These are phyloP conservation scores for Colletotrichum salicis DNA, from an alignment of 2,329 filamentous ascomycete species.

Conservation along the genomic window DNA sequence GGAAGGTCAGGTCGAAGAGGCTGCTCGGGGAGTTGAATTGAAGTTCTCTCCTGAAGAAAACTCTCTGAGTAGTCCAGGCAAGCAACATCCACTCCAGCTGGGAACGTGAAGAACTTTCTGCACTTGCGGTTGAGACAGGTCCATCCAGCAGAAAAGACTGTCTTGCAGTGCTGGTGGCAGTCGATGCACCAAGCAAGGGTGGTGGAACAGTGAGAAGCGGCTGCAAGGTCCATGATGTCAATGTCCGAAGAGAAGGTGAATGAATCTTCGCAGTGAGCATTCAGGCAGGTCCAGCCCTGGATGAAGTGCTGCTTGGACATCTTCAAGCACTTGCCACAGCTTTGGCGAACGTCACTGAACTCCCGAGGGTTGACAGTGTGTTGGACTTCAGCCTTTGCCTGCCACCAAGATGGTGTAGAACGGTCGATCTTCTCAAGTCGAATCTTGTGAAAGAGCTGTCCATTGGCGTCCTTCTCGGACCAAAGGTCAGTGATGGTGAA, in stretches of 20 bases:
- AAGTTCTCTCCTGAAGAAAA: slow-evolving; percentile 66
- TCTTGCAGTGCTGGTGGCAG: slow-evolving; percentile 53
- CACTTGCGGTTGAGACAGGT: slow-evolving; percentile 53
- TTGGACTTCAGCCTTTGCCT: slow-evolving; percentile 43
- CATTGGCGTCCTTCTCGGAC: slow-evolving; percentile 63
- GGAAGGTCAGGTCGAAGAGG: slow-evolving; percentile 49
- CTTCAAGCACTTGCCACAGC: slow-evolving; percentile 54
- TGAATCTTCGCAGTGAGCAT: slow-evolving; percentile 34
- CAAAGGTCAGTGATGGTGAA: slow-evolving; percentile 77
- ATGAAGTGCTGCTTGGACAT: slow-evolving; percentile 51
- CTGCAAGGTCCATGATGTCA: slow-evolving; percentile 22
- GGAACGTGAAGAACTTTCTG: slow-evolving; percentile 57
- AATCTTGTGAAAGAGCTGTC: slow-evolving; percentile 59
- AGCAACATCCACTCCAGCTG: slow-evolving; percentile 40
- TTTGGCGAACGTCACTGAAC: slow-evolving; percentile 15
- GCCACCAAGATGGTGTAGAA: slow-evolving; percentile 68
- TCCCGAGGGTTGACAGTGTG: not conserved
- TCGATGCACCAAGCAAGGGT: slow-evolving; percentile 29
- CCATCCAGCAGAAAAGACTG: slow-evolving; percentile 47
- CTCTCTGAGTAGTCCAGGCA: slow-evolving; percentile 61
- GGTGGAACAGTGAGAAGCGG: slow-evolving; percentile 18
- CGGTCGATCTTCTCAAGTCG: slow-evolving; percentile 72
- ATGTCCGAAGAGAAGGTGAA: slow-evolving; percentile 22
- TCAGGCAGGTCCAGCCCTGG: slow-evolving; percentile 44
- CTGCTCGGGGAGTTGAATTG: slow-evolving; percentile 51